These are phyloP conservation scores for Alternaria infectoria DNA, from an alignment of 2,329 filamentous ascomycete genomes.

Conservation along the genomic window DNA sequence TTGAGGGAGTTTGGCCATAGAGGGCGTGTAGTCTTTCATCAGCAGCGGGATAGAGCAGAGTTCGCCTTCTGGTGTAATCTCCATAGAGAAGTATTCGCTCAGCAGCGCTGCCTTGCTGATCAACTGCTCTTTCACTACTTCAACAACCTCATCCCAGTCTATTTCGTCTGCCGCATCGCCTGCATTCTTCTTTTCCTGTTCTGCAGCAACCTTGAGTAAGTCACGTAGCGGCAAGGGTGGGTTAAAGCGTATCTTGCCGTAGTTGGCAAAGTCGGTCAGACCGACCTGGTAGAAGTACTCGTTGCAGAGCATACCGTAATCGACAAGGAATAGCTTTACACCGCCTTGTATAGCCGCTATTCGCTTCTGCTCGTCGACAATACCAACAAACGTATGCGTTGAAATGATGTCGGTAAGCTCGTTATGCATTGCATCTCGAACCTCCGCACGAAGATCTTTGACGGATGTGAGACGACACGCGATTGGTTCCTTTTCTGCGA, in stretches of 20 bases:
- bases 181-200: conserved; percentile 67
- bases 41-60: conserved; percentile 82
- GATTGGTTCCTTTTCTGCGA: conserved; percentile 70
- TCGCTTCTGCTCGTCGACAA: conserved; percentile 85
- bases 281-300: conserved; percentile 97
- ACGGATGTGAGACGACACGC: conserved; percentile 81
- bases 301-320: conserved; percentile 83
- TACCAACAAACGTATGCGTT: conserved; percentile 88
- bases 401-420: conserved; percentile 87
- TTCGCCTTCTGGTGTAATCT: conserved; percentile 78
- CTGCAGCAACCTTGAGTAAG: conserved; percentile 74
- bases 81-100: conserved; percentile 87
- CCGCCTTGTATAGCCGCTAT: conserved; percentile 93
- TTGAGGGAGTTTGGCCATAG: conserved; percentile 82
- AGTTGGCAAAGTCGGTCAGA: conserved; percentile 94
- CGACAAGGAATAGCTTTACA: conserved; percentile 88
- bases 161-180: conserved; percentile 58
- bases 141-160: conserved; percentile 70
- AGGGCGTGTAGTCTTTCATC: conserved; percentile 86
- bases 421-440: conserved; percentile 82
- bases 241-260: conserved; percentile 80
- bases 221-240: conserved; percentile 75
- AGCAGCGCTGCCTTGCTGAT: conserved; percentile 84
- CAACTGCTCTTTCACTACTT: conserved; percentile 70
- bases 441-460: conserved; percentile 80